Evolutionary conservation across 1,139 yeast species (phyloP).

Genomic region (Suhomyces chickasaworum): DNA sequence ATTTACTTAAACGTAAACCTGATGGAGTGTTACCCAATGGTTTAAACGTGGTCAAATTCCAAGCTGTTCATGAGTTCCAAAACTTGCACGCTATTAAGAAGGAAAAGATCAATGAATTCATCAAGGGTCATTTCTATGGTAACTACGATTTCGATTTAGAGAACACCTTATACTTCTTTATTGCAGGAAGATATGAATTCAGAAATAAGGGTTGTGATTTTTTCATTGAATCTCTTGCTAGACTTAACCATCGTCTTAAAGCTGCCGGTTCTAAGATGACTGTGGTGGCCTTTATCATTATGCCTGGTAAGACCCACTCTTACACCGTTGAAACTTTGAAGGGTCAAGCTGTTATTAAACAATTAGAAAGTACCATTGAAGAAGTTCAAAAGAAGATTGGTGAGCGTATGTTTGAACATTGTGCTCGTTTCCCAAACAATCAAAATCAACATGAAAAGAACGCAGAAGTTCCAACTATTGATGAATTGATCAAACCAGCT

Average conservation of each 20-base stretch:
- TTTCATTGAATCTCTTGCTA: constrained; percentile 88
- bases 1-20: constrained; percentile 89
- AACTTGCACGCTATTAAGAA: constrained; percentile 90
- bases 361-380: constrained; percentile 83
- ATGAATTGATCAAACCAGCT: constrained; percentile 81
- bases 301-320: constrained; percentile 95
- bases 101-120: constrained; percentile 90
- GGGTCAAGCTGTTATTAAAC: constrained; percentile 95
- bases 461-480: constrained; percentile 59
- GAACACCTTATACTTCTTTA: constrained; percentile 90
- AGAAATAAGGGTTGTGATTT: constrained; percentile 97
- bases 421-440: constrained; percentile 74
- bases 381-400: constrained; percentile 91
- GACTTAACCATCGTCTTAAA: constrained; percentile 86
- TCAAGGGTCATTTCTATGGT: constrained; percentile 96
- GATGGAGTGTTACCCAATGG: constrained; percentile 98
- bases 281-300: constrained; percentile 95
- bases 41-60: constrained; percentile 90
- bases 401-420: constrained; percentile 84
- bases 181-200: constrained; percentile 96
- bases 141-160: constrained; percentile 93
- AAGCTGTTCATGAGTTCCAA: constrained; percentile 97
- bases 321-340: constrained; percentile 94
- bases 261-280: constrained; percentile 83
- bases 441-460: constrained; percentile 60